A percentile compares a stretch with the other conserved stretches of the same genome.
Conservation (phyloP, 1,284 basidiomycete genomes). For the Trametes sp. region DNA sequence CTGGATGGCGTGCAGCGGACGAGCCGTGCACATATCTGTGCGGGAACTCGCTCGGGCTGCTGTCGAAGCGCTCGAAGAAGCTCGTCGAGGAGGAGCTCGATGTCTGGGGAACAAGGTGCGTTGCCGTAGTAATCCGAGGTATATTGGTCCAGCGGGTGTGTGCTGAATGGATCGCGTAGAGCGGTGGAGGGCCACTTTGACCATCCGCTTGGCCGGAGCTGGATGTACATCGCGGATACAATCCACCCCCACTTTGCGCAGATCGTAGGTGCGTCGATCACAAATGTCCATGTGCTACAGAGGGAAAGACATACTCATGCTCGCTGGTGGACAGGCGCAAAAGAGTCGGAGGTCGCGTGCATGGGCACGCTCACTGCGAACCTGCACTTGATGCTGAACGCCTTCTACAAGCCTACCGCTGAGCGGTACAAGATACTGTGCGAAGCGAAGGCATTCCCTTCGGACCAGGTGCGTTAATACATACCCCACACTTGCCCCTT, state of each 20-base stretch:
- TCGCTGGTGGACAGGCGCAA: conserved; percentile 67
- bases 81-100: conserved; percentile 87
- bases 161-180: too few species aligned
- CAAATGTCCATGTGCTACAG: neutral
- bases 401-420: conserved; percentile 91
- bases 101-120: conserved; percentile 87
- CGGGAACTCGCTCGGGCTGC: conserved; percentile 93
- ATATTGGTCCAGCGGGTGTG: too few species aligned
- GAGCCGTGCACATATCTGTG: conserved; percentile 85
- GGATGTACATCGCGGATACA: conserved; percentile 83
- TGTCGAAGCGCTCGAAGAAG: conserved; percentile 76
- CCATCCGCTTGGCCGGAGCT: conserved; percentile 85
- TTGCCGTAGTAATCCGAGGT: conserved; percentile 26
- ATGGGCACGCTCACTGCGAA: conserved; percentile 96
- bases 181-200: conserved; percentile 93
- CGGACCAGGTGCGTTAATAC: conserved; percentile 79
- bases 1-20: conserved; percentile 49
- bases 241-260: conserved; percentile 82
- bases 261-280: conserved; percentile 74
- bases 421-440: conserved; percentile 94
- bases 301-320: neutral
- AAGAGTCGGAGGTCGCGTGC: conserved; percentile 89
- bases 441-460: conserved; percentile 94
- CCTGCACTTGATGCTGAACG: conserved; percentile 92
- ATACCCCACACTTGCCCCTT: neutral